These are phyloP conservation scores for Xylaria intraflava DNA, from an alignment of 495 filamentous ascomycete species.

Conservation along the genomic window DNA sequence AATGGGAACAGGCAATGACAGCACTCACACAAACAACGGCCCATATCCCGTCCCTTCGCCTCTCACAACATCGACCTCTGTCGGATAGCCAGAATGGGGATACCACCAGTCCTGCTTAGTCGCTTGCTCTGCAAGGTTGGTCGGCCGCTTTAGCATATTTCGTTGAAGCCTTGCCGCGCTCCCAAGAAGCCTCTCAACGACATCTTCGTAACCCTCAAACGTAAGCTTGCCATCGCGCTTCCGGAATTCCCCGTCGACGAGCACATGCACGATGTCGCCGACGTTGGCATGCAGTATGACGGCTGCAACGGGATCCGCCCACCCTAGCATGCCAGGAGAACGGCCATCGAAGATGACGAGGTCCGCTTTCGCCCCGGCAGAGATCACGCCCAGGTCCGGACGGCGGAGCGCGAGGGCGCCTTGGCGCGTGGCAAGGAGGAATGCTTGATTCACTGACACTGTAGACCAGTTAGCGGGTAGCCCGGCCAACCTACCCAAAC, in stretches of 20 bases:
- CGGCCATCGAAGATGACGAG: slow-evolving; percentile 46
- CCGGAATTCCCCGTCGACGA: slow-evolving; percentile 40
- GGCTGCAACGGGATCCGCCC: slow-evolving; percentile 46
- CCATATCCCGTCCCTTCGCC: slow-evolving; percentile 24
- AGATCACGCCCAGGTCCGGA: slow-evolving; percentile 41
- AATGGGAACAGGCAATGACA: not conserved
- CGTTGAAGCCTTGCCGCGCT: slow-evolving; percentile 27
- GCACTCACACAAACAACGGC: slow-evolving; percentile 13
- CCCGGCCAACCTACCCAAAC: not conserved
- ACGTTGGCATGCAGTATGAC: slow-evolving; percentile 44
- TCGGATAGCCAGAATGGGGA: slow-evolving; percentile 9
- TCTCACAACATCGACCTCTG: slow-evolving; percentile 15
- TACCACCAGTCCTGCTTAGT: slow-evolving; percentile 15
- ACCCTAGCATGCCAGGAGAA: slow-evolving; percentile 40
- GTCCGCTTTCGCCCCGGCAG: slow-evolving; percentile 41
- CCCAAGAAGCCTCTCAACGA: slow-evolving; percentile 26
- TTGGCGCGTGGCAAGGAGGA: slow-evolving; percentile 42
- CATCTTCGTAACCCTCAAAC: slow-evolving; percentile 18
- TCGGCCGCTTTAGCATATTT: slow-evolving; percentile 7
- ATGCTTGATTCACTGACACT: slow-evolving; percentile 43
- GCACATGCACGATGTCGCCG: slow-evolving; percentile 41
- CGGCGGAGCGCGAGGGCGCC: slow-evolving; percentile 41
- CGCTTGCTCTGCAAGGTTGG: slow-evolving; percentile 11
- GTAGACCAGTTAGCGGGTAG: not conserved
- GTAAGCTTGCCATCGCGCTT: slow-evolving; percentile 34